Evolutionary conservation across 148 eudicot species (phyloP).

Genomic region (Cornus suecica): DNA sequence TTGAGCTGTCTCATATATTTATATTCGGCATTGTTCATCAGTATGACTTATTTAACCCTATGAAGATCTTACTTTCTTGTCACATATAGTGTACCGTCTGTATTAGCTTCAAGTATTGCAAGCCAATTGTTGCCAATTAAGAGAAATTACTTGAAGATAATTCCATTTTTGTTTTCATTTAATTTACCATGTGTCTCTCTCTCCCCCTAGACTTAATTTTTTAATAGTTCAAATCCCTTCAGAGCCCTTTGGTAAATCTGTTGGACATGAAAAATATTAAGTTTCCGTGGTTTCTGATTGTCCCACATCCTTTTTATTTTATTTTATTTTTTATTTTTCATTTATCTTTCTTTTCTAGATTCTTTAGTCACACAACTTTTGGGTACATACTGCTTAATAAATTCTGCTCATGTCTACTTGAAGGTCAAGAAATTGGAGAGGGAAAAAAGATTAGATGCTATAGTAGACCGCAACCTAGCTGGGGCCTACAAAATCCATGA

Average conservation of each 20-base stretch:
- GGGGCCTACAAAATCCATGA: constrained; percentile 41
- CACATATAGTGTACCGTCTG: neutral
- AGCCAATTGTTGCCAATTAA: neutral
- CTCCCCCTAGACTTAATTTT: neutral
- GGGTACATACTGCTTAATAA: neutral
- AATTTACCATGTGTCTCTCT: neutral
- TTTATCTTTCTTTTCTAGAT: no score
- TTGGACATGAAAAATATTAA: neutral
- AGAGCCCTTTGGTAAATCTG: neutral
- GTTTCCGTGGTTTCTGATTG: neutral
- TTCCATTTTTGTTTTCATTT: neutral
- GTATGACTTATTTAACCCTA: no score
- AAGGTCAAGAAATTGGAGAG: constrained; percentile 73
- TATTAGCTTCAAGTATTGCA: neutral
- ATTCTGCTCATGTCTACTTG: constrained; percentile 5
- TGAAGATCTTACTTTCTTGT: neutral
- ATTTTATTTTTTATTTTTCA: no score
- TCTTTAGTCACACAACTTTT: neutral
- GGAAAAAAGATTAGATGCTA: constrained; percentile 62
- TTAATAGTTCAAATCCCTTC: neutral
- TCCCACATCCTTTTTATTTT: neutral
- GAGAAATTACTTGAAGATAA: neutral
- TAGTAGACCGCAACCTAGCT: constrained; percentile 53
- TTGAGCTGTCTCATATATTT: neutral
- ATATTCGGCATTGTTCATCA: neutral